Percentiles rank a stretch among this genome's conserved stretches.
These are phyloP conservation scores for Schizochytrium sp. DNA, from an alignment of 108 stramenopile genomes.

Conservation along the genomic window DNA sequence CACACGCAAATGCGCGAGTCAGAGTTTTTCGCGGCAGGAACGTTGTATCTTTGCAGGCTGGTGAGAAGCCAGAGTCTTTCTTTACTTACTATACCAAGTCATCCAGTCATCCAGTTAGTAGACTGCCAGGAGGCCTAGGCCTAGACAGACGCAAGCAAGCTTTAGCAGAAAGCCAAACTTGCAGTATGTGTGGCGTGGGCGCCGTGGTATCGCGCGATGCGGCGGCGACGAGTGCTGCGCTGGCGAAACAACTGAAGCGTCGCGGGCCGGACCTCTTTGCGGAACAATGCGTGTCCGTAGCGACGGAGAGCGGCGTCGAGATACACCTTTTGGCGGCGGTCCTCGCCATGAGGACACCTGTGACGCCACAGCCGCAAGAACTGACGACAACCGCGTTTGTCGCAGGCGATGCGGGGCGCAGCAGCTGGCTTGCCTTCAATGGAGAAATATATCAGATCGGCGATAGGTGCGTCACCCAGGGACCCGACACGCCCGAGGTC, in stretches of 20 bases:
- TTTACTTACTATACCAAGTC: no score
- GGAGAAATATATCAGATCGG: conserved; percentile 35
- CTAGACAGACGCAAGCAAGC: no score
- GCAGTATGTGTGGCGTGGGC: no score
- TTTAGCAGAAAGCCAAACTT: no score
- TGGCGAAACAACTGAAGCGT: not conserved
- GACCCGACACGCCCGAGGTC: conserved; percentile 7
- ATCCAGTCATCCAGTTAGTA: no score
- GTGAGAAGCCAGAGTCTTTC: no score
- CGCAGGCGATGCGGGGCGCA: no score
- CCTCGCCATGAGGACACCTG: not conserved
- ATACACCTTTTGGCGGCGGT: not conserved
- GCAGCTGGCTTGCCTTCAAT: conserved; percentile 43
- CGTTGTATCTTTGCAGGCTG: no score
- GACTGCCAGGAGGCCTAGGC: no score
- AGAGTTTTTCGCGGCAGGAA: no score
- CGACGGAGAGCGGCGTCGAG: not conserved
- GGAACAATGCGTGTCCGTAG: not conserved
- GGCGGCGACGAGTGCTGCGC: not conserved
- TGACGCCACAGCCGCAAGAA: not conserved
- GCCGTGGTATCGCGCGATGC: no score
- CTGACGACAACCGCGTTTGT: not conserved
- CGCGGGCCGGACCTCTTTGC: not conserved
- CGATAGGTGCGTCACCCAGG: not conserved
- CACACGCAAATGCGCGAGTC: no score